Percentiles rank a stretch among this genome's conserved stretches.
Evolutionary conservation across 2,329 filamentous ascomycete species (phyloP).

Genomic region (Trichoderma breve): DNA sequence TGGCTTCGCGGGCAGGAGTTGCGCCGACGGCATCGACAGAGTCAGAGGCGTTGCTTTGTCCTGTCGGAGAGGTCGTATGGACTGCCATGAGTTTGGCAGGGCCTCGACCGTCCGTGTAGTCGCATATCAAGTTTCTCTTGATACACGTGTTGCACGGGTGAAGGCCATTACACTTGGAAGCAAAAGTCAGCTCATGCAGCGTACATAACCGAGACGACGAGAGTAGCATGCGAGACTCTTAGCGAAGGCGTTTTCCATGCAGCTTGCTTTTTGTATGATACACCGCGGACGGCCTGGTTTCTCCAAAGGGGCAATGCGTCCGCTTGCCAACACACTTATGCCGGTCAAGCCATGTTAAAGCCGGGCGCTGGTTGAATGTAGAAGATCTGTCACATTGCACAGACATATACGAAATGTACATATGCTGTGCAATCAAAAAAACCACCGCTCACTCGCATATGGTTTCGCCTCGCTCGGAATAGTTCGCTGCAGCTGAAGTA

Average conservation of each 20-base stretch:
- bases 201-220: slow-evolving; percentile 15
- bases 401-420: slow-evolving; percentile 4
- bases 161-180: slow-evolving; percentile 28
- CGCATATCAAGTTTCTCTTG: slow-evolving; percentile 26
- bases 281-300: neutral
- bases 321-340: slow-evolving; percentile 18
- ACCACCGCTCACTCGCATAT: neutral
- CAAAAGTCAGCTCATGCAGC: slow-evolving; percentile 7
- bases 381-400: slow-evolving; percentile 21
- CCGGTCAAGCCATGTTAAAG: slow-evolving; percentile 16
- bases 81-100: slow-evolving; percentile 9
- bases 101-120: slow-evolving; percentile 22
- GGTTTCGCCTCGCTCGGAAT: slow-evolving; percentile 1
- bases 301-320: slow-evolving; percentile 17
- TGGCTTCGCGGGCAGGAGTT: slow-evolving; percentile 1
- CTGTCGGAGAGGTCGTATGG: slow-evolving; percentile 8
- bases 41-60: slow-evolving; percentile 1
- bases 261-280: slow-evolving; percentile 3
- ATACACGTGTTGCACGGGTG: slow-evolving; percentile 27
- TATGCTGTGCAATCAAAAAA: slow-evolving; percentile 17
- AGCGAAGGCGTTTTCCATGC: slow-evolving; percentile 5
- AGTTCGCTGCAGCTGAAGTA: neutral
- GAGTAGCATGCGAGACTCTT: slow-evolving; percentile 11
- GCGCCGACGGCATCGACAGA: slow-evolving; percentile 1
- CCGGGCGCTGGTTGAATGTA: slow-evolving; percentile 3